Evolutionary conservation across 1,284 basidiomycete genomes (phyloP), one percentile per base, ranked within the genome.

Genomic region (Vanrija pseudolonga): DNA sequence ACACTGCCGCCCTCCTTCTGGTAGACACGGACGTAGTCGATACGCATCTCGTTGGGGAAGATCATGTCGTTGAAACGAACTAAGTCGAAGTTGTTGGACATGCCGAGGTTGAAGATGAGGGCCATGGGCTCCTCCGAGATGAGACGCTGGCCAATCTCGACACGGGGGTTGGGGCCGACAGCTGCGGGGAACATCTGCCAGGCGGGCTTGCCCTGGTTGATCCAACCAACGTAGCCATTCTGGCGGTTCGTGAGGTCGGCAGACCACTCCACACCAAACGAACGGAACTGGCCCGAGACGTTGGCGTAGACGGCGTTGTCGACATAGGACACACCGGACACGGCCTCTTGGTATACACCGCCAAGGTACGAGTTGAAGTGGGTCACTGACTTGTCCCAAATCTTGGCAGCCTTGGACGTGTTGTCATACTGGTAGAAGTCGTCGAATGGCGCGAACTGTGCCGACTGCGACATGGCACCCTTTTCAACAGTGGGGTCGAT

Each of bases 341-440:
- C 69, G 23, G 88, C 87, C 74, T 95, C 87, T 73, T 95, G 91
- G 70, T 81, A 90, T 14, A 77, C 69, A 28, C 86, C 87, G 22
- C 91, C 92, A 49, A 80, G 82, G 74, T 93, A 95, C 3, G 76
- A 55, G 74, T 94, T 94, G 65, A 79, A 82, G 53, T 85, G 76
- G 2, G 82, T 81, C 19, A 85, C 81, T 18, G 77, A 52, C 4
- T 59, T 43, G 49, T 77, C 68, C 63, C 69, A 71, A 9, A 63
- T 61, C 4, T 51, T 53, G 22, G 57, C 53, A n/a, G 50, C 58
- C 15, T 40, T 78, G 3, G 82, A 72, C 6, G 80, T 66, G 5
- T 76, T 72, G 64, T 84, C 82, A 66, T 80, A 77, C 54, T 83
- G 61, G 72, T 88, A 90, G 50, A 80, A 66, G 59, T 81, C 80